Conservation (phyloP, 257 asterid genomes). For the Solanum verrucosum region DNA sequence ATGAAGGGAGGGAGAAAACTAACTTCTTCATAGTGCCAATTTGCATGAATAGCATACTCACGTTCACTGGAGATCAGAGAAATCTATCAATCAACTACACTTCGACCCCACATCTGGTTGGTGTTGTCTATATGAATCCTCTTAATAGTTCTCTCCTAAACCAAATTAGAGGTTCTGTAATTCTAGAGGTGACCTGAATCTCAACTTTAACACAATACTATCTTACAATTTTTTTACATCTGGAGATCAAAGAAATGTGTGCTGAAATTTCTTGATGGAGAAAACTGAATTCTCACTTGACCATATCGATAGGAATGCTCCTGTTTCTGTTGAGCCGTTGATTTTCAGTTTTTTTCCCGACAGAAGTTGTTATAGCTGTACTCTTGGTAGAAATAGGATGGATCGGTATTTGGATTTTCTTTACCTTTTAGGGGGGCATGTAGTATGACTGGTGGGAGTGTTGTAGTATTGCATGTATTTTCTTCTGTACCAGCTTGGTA, state of each 20-base stretch:
- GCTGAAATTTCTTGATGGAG: background rate
- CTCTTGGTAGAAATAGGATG: background rate
- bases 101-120: background rate
- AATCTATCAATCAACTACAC: background rate
- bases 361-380: background rate
- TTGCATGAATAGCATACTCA: background rate
- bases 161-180: background rate
- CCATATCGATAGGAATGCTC: background rate
- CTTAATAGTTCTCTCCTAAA: background rate
- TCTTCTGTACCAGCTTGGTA: background rate
- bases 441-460: background rate
- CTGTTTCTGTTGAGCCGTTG: background rate
- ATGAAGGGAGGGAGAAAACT: background rate
- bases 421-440: background rate
- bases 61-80: background rate
- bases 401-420: background rate
- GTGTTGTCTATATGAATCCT: background rate
- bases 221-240: background rate
- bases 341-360: background rate
- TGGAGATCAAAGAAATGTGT: background rate
- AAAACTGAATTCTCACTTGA: background rate
- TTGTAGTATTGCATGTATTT: background rate
- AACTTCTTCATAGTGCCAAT: background rate
- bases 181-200: background rate
- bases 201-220: background rate